Conservation (phyloP, 163 green algal species). For the Smithsoniella earleae region DNA sequence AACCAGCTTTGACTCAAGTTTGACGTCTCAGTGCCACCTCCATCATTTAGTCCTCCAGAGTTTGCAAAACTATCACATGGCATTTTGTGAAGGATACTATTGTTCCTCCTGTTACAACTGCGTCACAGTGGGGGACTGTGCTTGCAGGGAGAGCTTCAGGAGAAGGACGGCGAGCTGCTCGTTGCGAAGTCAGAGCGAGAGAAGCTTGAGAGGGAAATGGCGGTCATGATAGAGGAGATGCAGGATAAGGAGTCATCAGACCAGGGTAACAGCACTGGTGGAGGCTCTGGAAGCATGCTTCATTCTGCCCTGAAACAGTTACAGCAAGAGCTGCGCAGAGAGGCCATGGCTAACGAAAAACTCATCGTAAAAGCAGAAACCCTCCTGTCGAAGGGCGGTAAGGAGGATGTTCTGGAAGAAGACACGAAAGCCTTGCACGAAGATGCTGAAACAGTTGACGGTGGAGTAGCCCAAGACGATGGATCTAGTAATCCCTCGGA, state of each 20-base stretch:
- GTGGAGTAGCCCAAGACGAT: no score
- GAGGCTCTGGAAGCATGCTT: slow-evolving; percentile 6
- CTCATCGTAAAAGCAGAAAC: slow-evolving; percentile 19
- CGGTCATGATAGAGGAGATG: background rate
- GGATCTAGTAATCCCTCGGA: no score
- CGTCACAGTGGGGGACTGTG: background rate
- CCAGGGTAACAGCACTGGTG: background rate
- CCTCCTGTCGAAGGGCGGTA: no score
- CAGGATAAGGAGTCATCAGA: background rate
- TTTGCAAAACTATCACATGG: background rate
- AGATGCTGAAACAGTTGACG: no score
- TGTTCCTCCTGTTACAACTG: background rate
- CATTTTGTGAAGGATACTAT: background rate
- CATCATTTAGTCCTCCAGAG: no score
- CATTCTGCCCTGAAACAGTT: slow-evolving; percentile 22
- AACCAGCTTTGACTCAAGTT: no score
- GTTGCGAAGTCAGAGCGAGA: background rate
- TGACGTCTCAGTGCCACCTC: no score
- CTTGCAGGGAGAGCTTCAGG: slow-evolving; percentile 25
- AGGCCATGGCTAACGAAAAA: slow-evolving; percentile 22
- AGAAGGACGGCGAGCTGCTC: background rate
- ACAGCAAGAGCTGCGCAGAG: background rate
- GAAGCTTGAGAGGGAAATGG: slow-evolving; percentile 10
- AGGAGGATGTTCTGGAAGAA: no score
- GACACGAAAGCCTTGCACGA: no score